Base-by-base conservation (phyloP, 2,329 filamentous ascomycete genomes). In the Dendryphion nanum region DNA sequence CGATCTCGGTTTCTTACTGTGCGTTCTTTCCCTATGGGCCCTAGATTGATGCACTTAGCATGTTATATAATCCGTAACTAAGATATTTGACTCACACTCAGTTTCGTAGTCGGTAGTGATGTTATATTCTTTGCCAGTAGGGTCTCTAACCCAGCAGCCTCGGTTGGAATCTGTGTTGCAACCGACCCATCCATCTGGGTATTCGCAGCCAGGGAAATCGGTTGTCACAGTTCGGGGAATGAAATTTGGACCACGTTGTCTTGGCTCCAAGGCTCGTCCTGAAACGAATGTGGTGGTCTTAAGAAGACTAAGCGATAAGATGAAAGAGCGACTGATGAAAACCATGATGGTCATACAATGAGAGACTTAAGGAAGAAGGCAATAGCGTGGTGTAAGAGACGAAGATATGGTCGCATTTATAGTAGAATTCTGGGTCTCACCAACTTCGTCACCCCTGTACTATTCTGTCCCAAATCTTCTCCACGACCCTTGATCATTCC, bases 91-190 rank as follows among this genome's bases (percentile, higher is more conserved):
- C 33, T 21, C 23, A 37, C 43, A 41, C 26, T 35, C 23, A n/a
- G n/a, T n/a, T 38, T 56, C 51, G 28, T 54, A 61, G 29, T 57
- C 45, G 16, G 52, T 55, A 19, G 47, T 37, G 33, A 59, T 49
- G 37, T 51, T 43, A 21, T 45, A 61, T 28, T 45, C 35, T 17
- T 43, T 45, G 14, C 49, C 45, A 23, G 30, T 40, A 12, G 42
- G 41, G 31, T 51, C 44, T 30, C 36, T 51, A 15, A 61, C 45
- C 57, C 57, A 61, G 38, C 57, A 61, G 18, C 30, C 36, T 21
- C 57, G 42, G 33, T 55, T 42, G 7, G 41, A 23, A 4, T 45
- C 18, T 12, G 24, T 33, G 31, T 58, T 54, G 30, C 57, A 61
- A 17, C 14, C 43, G 28, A 47, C 31, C 44, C 46, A 59, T 6